Base-by-base conservation (phyloP, 331 rosid genomes). In the Phaseolus coccineus region DNA sequence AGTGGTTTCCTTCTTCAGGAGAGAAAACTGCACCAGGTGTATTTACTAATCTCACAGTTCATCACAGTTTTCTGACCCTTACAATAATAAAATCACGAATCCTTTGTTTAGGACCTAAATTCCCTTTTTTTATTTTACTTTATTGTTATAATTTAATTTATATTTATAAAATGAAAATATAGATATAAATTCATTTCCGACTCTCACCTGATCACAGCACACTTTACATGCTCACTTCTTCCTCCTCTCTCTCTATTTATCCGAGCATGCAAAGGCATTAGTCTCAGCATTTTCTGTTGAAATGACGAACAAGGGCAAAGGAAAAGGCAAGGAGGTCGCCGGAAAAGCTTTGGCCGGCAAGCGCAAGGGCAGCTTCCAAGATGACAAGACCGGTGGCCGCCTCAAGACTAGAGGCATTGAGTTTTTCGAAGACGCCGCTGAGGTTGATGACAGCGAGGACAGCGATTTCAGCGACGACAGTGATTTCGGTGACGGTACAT, bases 241-340 rank as follows among this genome's bases (percentile, higher is more conserved):
- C 0, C 8, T 11, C 7, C 42, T 51, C 63, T 73, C 35, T 39
- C 71, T 24, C 46, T 28, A 55, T 56, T 74, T 55, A 63, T 72
- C 61, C 31, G 37, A 42, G 35, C 91, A 85, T 61, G 87, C 76
- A 62, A 53, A 70, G 57, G 8, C 66, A 61, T 59, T 47, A 12
- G 11, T 71, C 3, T 78, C 80, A 14, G 69, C 52, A 77, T 76
- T 87, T 68, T 71, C 74, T 6, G 48, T 69, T 76, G 79, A 65
- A 83, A 91, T 92, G 98, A 82, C 87, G 72, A 81, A 57, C 63
- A 92, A 88, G 71, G 96, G 93, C 37, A 94, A 94, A 55, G 92
- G 72, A 10, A 92, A 90, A 77, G 98, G 97, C 30, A 94, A 94
- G 55, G 91, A 77, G 51, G 82, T 88, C 22, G 94, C 90, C 81